Evolutionary conservation across 2,329 filamentous ascomycete species (phyloP).

Genomic region (Claviceps arundinis): DNA sequence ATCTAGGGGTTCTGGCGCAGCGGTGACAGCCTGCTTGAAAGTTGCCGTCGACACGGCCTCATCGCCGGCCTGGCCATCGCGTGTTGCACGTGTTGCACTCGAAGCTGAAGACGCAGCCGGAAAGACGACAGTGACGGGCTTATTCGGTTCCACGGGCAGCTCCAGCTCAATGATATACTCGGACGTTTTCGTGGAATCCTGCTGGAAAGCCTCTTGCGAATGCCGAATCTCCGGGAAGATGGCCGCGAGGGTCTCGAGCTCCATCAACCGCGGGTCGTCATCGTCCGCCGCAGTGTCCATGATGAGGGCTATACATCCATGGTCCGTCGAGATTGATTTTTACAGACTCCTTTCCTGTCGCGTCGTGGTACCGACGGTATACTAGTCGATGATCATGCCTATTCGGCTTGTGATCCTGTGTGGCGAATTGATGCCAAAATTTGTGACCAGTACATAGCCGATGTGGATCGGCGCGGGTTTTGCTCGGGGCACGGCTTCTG

Average conservation of each 20-base stretch:
- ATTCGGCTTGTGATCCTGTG: neutral
- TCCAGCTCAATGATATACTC: slow-evolving; percentile 40
- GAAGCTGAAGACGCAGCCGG: slow-evolving; percentile 29
- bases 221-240: slow-evolving; percentile 54
- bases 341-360: neutral
- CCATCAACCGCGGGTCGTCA: slow-evolving; percentile 40
- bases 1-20: slow-evolving; percentile 19
- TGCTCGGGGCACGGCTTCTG: neutral
- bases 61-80: neutral
- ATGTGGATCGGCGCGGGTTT: neutral
- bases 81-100: neutral
- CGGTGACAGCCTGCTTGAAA: neutral
- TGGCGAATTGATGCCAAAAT: neutral
- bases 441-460: neutral
- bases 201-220: slow-evolving; percentile 22
- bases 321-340: neutral
- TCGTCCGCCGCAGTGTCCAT: slow-evolving; percentile 33
- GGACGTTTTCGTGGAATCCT: neutral
- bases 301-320: slow-evolving; percentile 7
- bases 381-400: neutral
- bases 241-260: slow-evolving; percentile 47
- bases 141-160: slow-evolving; percentile 40
- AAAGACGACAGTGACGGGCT: slow-evolving; percentile 44
- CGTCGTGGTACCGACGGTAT: neutral
- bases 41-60: neutral